phyloP scores from a whole-genome alignment of 73 alveolate species.

The Tetrahymena elliotti region DNA sequence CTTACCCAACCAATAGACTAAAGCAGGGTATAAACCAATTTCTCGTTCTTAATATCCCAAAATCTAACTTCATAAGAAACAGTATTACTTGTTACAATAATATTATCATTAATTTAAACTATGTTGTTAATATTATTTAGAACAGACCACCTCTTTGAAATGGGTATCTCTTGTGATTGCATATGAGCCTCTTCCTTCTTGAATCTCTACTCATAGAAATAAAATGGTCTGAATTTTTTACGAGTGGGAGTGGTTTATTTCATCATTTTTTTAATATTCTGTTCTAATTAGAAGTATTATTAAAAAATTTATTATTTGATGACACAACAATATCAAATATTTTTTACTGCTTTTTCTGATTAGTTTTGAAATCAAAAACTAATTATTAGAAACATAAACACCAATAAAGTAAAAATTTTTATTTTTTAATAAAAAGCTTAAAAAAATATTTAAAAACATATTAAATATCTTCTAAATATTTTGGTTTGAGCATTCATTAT shows the following conservation, averaged over 20 bases:
- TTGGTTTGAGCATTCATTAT: too few species aligned
- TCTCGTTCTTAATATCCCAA: not conserved
- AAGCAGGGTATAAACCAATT: not conserved
- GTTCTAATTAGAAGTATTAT: too few species aligned
- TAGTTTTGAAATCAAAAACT: too few species aligned
- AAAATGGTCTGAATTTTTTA: not conserved
- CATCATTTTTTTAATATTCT: not conserved
- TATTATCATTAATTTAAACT: not conserved
- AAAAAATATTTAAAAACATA: too few species aligned
- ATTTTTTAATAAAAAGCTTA: too few species aligned
- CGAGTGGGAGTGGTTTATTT: not conserved
- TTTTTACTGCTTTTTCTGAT: too few species aligned
- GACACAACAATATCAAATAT: too few species aligned
- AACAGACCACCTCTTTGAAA: not conserved
- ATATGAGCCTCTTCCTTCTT: not conserved
- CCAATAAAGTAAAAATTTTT: too few species aligned
- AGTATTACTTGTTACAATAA: not conserved
- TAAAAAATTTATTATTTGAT: too few species aligned
- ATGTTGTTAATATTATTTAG: not conserved
- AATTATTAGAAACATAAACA: too few species aligned
- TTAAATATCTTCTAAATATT: too few species aligned
- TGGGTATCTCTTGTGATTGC: not conserved
- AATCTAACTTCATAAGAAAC: not conserved
- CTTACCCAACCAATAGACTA: not conserved
- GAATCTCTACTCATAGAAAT: not conserved